Evolutionary conservation across 2,329 filamentous ascomycete genomes (phyloP).

Genomic region (Xylariaceae sp.): DNA sequence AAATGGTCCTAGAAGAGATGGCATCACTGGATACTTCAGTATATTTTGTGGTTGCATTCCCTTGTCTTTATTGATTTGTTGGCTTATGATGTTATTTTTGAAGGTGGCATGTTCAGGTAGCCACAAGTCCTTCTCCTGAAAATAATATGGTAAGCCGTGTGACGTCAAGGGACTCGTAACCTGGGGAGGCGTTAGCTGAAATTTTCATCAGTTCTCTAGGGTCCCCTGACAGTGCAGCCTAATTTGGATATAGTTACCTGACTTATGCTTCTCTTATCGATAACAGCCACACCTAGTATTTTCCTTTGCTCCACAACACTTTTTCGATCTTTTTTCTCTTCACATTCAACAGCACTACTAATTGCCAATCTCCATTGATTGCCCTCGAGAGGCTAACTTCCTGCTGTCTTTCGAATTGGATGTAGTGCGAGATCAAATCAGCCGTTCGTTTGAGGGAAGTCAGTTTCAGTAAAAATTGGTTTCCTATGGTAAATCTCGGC

Average conservation of each 20-base stretch:
- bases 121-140: too few relatives aligned
- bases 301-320: background rate
- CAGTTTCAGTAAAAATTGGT: constrained; percentile 38
- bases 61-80: too few relatives aligned
- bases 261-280: constrained; percentile 15
- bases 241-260: background rate
- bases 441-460: constrained; percentile 46
- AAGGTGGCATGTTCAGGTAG: too few relatives aligned
- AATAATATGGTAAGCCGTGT: too few relatives aligned
- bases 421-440: constrained; percentile 42
- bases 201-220: background rate
- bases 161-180: background rate
- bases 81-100: too few relatives aligned
- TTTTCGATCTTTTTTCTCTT: constrained; percentile 31
- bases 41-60: too few relatives aligned
- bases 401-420: constrained; percentile 38
- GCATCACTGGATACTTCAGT: too few relatives aligned
- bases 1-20: background rate
- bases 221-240: background rate
- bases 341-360: constrained; percentile 44
- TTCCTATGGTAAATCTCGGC: constrained; percentile 46
- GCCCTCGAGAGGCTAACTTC: constrained; percentile 34
- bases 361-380: constrained; percentile 37
- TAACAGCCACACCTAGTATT: constrained; percentile 7
- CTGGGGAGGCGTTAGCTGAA: background rate